A percentile compares a stretch with the other conserved stretches of the same genome.
Evolutionary conservation across 2,329 filamentous ascomycete species (phyloP).

Genomic region (Apiospora koreana): DNA sequence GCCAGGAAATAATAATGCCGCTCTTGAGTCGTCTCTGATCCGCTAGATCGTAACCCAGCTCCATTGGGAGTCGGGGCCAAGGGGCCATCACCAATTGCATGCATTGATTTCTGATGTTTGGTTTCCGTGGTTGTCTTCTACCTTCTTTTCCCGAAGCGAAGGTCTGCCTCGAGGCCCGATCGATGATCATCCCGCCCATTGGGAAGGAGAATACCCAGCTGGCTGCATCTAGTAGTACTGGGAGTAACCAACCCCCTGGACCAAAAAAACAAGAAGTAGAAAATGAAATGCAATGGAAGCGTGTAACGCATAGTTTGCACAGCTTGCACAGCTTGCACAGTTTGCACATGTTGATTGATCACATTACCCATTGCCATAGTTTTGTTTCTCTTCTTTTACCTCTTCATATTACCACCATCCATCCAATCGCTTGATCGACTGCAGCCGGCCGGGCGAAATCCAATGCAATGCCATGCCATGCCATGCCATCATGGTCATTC

Average conservation of each 20-base stretch:
- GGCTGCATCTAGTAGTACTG: background rate
- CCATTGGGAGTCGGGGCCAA: background rate
- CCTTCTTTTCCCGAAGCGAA: background rate
- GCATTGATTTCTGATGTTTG: background rate
- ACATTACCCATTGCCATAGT: background rate
- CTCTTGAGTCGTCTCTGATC: background rate
- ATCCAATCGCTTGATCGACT: slow-evolving; percentile 4
- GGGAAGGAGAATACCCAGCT: background rate
- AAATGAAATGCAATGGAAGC: too few relatives aligned
- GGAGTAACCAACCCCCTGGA: background rate
- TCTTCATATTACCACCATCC: background rate
- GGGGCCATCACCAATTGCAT: background rate
- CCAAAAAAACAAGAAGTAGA: too few relatives aligned
- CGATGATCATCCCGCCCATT: background rate
- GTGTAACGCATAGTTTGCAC: too few relatives aligned
- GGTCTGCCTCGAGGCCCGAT: background rate
- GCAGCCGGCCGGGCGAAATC: background rate
- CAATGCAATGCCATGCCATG: background rate
- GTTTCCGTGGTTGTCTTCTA: background rate
- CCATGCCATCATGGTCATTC: too few relatives aligned
- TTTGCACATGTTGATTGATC: background rate
- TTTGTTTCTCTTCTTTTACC: too few relatives aligned
- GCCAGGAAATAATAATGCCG: background rate
- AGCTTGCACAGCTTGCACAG: background rate
- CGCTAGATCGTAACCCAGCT: background rate